Conservation (phyloP, 805 yeast species). For the Blastobotrys peoriensis region DNA sequence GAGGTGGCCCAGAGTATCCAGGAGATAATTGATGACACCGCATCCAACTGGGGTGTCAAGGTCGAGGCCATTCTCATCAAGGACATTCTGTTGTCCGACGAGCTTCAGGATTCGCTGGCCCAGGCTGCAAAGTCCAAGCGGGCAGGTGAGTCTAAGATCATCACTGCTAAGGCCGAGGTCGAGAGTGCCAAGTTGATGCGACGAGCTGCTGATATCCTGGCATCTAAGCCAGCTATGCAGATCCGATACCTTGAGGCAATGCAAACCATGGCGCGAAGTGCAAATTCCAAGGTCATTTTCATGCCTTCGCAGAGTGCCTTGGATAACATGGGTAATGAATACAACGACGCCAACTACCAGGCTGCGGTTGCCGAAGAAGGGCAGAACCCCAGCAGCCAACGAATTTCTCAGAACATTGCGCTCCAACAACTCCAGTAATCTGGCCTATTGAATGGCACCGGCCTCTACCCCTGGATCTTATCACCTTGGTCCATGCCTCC, state of each 20-base stretch:
- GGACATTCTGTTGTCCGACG: constrained; percentile 50
- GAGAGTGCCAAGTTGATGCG: constrained; percentile 72
- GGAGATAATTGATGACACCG: constrained; percentile 54
- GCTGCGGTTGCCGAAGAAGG: constrained; percentile 3
- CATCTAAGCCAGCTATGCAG: constrained; percentile 72
- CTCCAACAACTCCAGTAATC: constrained; percentile 3
- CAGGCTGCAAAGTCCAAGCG: constrained; percentile 73
- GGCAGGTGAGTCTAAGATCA: constrained; percentile 70
- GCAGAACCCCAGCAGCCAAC: background rate
- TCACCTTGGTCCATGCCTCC: too few species aligned
- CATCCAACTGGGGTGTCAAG: constrained; percentile 63
- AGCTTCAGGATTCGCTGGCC: constrained; percentile 55
- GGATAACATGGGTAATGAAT: constrained; percentile 25
- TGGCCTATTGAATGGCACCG: background rate
- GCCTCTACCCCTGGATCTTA: too few species aligned
- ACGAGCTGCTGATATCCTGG: constrained; percentile 69
- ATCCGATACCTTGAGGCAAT: constrained; percentile 73
- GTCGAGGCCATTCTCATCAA: constrained; percentile 64
- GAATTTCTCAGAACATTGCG: constrained; percentile 1
- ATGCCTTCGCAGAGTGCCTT: constrained; percentile 52
- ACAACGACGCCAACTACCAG: constrained; percentile 3
- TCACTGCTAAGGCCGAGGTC: constrained; percentile 69
- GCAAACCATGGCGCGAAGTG: constrained; percentile 60
- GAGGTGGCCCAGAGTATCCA: constrained; percentile 63
- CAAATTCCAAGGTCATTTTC: constrained; percentile 64